Conservation (phyloP, 2,329 filamentous ascomycete species). For the Aspergillus aculeatus region DNA sequence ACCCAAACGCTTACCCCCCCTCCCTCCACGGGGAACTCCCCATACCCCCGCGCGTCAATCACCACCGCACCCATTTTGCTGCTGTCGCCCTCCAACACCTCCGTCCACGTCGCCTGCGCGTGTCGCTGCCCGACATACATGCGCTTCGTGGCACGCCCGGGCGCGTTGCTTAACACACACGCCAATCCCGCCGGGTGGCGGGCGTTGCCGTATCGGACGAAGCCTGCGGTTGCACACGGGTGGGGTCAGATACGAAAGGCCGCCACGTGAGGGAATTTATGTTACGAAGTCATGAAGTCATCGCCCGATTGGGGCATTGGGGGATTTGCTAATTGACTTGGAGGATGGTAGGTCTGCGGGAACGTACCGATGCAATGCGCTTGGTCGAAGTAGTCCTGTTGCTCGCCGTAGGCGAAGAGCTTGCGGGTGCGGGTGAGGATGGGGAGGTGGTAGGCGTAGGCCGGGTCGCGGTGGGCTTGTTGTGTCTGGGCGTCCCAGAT, state of each 20-base stretch:
- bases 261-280: neutral
- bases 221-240: constrained; percentile 36
- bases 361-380: constrained; percentile 4
- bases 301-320: neutral
- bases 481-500: neutral
- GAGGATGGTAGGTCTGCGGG: neutral
- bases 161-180: constrained; percentile 56
- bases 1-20: constrained; percentile 63
- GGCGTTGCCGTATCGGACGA: constrained; percentile 52
- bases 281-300: neutral
- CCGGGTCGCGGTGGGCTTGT: neutral
- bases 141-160: constrained; percentile 47
- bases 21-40: constrained; percentile 54
- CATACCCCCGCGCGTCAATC: constrained; percentile 61
- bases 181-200: constrained; percentile 53
- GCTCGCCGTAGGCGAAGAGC: constrained; percentile 8
- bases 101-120: constrained; percentile 62
- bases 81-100: constrained; percentile 56
- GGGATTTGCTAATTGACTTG: neutral
- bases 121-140: constrained; percentile 63
- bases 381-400: constrained; percentile 9
- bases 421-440: constrained; percentile 1
- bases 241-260: neutral
- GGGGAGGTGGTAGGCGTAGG: neutral
- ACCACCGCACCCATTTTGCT: constrained; percentile 43